These are phyloP conservation scores for Phytopythium helicoides DNA, from an alignment of 352 stramenopile species.

Conservation along the genomic window DNA sequence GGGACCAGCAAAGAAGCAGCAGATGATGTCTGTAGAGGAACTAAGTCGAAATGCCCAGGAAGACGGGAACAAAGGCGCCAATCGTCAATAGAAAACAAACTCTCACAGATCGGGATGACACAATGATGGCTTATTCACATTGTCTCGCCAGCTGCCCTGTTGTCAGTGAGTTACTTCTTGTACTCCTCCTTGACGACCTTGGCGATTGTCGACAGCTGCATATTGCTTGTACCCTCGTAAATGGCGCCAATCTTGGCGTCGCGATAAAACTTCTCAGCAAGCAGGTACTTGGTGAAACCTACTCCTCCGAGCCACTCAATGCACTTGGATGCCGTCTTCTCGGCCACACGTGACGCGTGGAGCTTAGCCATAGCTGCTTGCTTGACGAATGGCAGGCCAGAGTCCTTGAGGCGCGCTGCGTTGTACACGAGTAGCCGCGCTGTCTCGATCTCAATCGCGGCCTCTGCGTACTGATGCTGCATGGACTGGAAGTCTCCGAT, in stretches of 20 bases:
- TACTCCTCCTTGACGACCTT: conserved; percentile 90
- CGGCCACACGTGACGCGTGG: conserved; percentile 92
- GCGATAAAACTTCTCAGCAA: conserved; percentile 96
- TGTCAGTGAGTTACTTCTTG: conserved; percentile 47
- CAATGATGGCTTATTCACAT: neutral
- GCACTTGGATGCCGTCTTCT: conserved; percentile 94
- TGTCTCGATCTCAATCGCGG: conserved; percentile 94
- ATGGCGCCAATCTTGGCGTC: conserved; percentile 98
- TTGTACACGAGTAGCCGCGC: conserved; percentile 94
- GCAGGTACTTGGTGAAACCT: conserved; percentile 93
- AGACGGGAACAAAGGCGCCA: too few species aligned
- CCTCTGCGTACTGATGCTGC: conserved; percentile 96
- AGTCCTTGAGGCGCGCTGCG: conserved; percentile 93
- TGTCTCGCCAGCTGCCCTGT: neutral
- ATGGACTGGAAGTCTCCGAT: conserved; percentile 96
- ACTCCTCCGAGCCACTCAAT: conserved; percentile 96
- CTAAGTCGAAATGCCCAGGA: too few species aligned
- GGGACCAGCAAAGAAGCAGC: too few species aligned
- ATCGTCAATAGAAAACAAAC: too few species aligned
- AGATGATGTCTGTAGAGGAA: too few species aligned
- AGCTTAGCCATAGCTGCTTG: conserved; percentile 97
- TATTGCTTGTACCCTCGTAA: conserved; percentile 98
- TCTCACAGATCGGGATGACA: too few species aligned
- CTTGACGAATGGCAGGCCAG: conserved; percentile 94
- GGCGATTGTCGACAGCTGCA: conserved; percentile 94